Evolutionary conservation across 257 asterid genomes (phyloP), one percentile per base, ranked within the genome.

Genomic region (Gardenia jasminoides): DNA sequence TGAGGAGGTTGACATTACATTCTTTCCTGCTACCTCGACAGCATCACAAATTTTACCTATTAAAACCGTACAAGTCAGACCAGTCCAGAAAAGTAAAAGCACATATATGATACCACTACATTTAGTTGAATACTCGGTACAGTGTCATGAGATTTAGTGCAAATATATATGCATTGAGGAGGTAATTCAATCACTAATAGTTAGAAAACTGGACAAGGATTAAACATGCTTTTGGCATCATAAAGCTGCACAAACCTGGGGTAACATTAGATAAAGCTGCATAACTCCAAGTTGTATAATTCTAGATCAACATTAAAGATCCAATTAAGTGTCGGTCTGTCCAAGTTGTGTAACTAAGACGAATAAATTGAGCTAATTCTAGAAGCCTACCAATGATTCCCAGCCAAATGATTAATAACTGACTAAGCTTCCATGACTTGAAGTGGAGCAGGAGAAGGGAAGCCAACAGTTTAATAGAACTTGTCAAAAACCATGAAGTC

Each of bases 11-110:
- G 92, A 86, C 97, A 92, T 90, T 61, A 96, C 99, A 83, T 88
- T 91, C 89, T 90, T 96, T 76, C 98, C 99, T 16, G 99, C 93
- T 72, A 93, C 85, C 88, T 96, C 99, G 83, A 87, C 97, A 79
- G 97, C 98, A 82, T 96, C 99, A 72, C 96, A 90, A 28, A 96
- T 82, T 89, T 78, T 89, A 88, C 96, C 96, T 93, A 83, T 83
- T 62, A 82, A 76, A 65, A 77, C 78, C 33, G 54, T 36, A 75
- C 31, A 54, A 62, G 73, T 88, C 75, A 84, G 41, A 74, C 74
- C 71, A 78, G 17, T 50, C 36, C 67, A 24, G 33, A 61, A 43
- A 61, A 78, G 36, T 12, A 76, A 61, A 78, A 69, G 33, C 36
- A 20, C 33, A 58, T 33, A 67, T 3, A 48, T 16, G n/a, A 24